phyloP scores from a whole-genome alignment of 2,329 filamentous ascomycete genomes.

The Aspergillus awamori region DNA sequence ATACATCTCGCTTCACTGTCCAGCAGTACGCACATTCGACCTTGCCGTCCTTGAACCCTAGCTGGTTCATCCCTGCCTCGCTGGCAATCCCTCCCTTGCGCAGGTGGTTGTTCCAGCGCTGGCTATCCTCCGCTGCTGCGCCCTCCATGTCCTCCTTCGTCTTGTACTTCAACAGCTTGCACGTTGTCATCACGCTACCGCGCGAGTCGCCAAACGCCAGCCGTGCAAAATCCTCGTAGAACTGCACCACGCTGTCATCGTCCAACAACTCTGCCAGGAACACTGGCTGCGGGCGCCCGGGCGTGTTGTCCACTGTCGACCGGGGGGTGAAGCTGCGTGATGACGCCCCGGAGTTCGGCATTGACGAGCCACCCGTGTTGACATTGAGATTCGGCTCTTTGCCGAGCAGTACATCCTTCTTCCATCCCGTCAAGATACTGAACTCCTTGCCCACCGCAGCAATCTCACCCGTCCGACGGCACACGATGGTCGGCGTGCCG shows the following conservation, averaged over 20 bases:
- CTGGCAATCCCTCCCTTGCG: slow-evolving; percentile 51
- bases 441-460: slow-evolving; percentile 96
- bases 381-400: slow-evolving; percentile 85
- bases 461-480: slow-evolving; percentile 90
- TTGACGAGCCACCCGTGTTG: slow-evolving; percentile 64
- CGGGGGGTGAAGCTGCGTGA: slow-evolving; percentile 55
- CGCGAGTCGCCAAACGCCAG: slow-evolving; percentile 90
- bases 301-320: slow-evolving; percentile 39
- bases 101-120: slow-evolving; percentile 48
- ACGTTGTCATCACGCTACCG: slow-evolving; percentile 79
- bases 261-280: slow-evolving; percentile 92
- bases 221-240: slow-evolving; percentile 93
- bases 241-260: slow-evolving; percentile 88
- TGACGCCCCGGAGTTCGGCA: slow-evolving; percentile 42
- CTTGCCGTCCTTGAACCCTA: slow-evolving; percentile 81
- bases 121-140: slow-evolving; percentile 50
- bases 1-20: slow-evolving; percentile 94
- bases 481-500: slow-evolving; percentile 88
- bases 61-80: slow-evolving; percentile 72
- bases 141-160: slow-evolving; percentile 62
- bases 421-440: slow-evolving; percentile 93
- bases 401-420: slow-evolving; percentile 82
- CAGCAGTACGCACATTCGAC: slow-evolving; percentile 95
- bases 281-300: slow-evolving; percentile 70
- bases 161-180: slow-evolving; percentile 87